Evolutionary conservation across 2,329 filamentous ascomycete species (phyloP).

Genomic region (Aspergillus candidus): DNA sequence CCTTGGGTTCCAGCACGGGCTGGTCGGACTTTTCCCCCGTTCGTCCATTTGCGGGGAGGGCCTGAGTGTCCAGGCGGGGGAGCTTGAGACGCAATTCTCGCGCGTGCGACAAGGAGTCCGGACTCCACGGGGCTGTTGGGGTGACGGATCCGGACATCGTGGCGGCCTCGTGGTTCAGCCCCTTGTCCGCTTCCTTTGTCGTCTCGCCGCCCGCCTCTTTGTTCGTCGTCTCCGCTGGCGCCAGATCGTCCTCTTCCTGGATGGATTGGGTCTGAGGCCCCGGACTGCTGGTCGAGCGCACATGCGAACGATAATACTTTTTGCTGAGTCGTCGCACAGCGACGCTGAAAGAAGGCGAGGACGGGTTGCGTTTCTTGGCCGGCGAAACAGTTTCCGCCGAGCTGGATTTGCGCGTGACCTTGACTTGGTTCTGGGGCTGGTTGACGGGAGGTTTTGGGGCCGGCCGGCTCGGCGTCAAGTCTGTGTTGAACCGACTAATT

Average conservation of each 20-base stretch:
- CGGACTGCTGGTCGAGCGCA: conserved; percentile 15
- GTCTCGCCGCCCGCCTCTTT: too few relatives aligned
- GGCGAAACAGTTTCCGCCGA: neutral
- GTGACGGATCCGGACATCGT: conserved; percentile 10
- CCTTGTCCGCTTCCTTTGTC: too few relatives aligned
- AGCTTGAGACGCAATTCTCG: conserved; percentile 18
- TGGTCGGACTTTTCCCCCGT: neutral
- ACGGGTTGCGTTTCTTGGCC: conserved; percentile 11
- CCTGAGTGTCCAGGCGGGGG: conserved; percentile 21
- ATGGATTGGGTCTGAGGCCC: too few relatives aligned
- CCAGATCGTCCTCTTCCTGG: too few relatives aligned
- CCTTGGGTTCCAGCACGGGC: conserved; percentile 2
- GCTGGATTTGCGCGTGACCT: neutral
- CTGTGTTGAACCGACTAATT: conserved; percentile 29
- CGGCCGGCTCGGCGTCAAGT: conserved; percentile 27
- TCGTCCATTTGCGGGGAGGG: conserved; percentile 1
- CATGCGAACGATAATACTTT: conserved; percentile 11
- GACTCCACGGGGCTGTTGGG: conserved; percentile 9
- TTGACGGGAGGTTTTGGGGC: conserved; percentile 25
- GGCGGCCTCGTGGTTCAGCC: conserved; percentile 4
- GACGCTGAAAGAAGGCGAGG: conserved; percentile 15
- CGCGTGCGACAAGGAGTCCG: conserved; percentile 17
- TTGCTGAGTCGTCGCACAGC: conserved; percentile 13
- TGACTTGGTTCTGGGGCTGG: conserved; percentile 6
- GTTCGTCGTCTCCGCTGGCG: too few relatives aligned